A percentile compares a stretch with the other conserved stretches of the same genome.
Conservation (phyloP, 139 green algal genomes). For the Limnomonas spitsbergensis region DNA sequence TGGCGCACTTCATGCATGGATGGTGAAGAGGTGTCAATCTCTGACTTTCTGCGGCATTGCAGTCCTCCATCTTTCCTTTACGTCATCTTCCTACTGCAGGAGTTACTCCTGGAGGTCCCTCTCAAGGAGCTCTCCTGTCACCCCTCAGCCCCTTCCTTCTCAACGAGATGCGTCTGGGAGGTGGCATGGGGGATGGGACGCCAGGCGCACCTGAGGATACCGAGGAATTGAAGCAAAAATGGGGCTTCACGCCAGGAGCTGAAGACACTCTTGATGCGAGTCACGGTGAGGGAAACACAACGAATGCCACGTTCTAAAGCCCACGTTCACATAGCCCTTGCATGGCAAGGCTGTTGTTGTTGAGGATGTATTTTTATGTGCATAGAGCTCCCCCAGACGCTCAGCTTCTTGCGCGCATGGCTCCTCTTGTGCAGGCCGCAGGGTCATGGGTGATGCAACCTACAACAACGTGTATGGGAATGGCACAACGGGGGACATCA, state of each 20-base stretch:
- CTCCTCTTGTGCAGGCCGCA: slow-evolving; percentile 45
- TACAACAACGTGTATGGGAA: slow-evolving; percentile 68
- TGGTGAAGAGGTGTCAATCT: no score
- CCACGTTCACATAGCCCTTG: no score
- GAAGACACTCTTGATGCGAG: slow-evolving; percentile 49
- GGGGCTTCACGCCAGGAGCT: slow-evolving; percentile 73
- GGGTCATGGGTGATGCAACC: slow-evolving; percentile 71
- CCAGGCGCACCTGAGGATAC: background rate
- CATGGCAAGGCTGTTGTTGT: no score
- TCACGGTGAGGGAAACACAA: slow-evolving; percentile 26
- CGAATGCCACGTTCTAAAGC: background rate
- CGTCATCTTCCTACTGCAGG: no score
- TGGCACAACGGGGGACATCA: slow-evolving; percentile 34
- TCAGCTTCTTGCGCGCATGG: no score
- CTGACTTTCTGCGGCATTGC: no score
- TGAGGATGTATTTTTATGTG: no score
- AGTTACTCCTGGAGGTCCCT: no score
- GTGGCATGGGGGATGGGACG: background rate
- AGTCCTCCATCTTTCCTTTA: no score
- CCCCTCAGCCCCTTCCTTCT: slow-evolving; percentile 30
- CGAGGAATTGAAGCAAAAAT: slow-evolving; percentile 56
- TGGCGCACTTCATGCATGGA: no score
- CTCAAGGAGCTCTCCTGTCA: background rate
- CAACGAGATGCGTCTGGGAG: slow-evolving; percentile 24
- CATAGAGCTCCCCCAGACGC: no score